phyloP scores from a whole-genome alignment of 306 rosid genomes.

The Leucaena leucocephala region DNA sequence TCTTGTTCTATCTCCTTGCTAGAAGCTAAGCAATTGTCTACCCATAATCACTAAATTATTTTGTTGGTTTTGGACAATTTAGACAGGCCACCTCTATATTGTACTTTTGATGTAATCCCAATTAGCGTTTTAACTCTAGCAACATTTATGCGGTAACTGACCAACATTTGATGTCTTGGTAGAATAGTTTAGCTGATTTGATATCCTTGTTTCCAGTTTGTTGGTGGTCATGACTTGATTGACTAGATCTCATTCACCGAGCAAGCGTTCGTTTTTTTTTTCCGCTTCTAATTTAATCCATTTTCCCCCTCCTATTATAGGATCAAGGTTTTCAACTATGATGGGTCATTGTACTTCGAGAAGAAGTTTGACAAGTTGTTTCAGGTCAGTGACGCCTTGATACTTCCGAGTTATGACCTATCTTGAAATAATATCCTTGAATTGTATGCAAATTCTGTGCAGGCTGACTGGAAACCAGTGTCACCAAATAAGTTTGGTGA shows the following conservation, averaged over 20 bases:
- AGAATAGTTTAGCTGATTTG: constrained; percentile 26
- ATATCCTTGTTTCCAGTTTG: constrained; percentile 30
- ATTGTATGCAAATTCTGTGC: constrained; percentile 34
- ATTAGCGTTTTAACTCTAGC: constrained; percentile 9
- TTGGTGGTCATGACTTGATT: constrained; percentile 1
- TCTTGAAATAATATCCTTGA: constrained; percentile 10
- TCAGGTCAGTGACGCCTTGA: constrained; percentile 65
- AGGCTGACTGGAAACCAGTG: constrained; percentile 97
- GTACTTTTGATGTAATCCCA: constrained; percentile 25
- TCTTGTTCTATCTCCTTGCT: constrained; percentile 24
- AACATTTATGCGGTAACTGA: constrained; percentile 15
- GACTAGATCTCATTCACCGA: constrained; percentile 13
- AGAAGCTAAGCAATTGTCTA: constrained; percentile 21
- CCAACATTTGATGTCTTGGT: constrained; percentile 18
- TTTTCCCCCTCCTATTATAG: constrained; percentile 40
- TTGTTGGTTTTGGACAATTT: constrained; percentile 21
- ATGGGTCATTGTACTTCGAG: constrained; percentile 82
- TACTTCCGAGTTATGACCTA: constrained; percentile 19
- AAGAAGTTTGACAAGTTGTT: constrained; percentile 91
- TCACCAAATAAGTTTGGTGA: constrained; percentile 70
- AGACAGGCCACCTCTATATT: constrained; percentile 27
- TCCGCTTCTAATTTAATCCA: background rate
- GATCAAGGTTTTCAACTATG: constrained; percentile 81
- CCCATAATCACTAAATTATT: constrained; percentile 1
- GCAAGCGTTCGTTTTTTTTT: background rate